Base-by-base conservation (phyloP, 1,284 basidiomycete species). In the Trichosporon sp. region DNA sequence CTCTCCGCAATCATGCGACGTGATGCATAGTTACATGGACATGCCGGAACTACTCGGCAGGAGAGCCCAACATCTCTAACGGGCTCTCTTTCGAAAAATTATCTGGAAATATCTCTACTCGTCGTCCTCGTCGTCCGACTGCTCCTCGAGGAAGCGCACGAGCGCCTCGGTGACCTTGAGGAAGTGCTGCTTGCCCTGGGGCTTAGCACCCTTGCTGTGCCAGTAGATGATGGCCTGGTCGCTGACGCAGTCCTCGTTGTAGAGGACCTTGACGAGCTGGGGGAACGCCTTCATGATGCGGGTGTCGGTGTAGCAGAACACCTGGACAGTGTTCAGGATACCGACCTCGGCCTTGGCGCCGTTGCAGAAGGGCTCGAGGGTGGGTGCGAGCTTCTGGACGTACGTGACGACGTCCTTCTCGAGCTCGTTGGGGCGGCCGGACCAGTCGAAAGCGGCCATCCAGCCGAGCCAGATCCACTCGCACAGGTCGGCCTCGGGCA, bases 221-320 rank as follows among this genome's bases (percentile, higher is more conserved):
- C 96, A 98, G 85, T 97, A 98, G 73, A 98, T 91, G 80, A 98
- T 96, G 73, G 96, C 95, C 83, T 95, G 92, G 80, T 96, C 94
- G 72, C 93, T 92, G 77, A 98, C 88, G 84, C 94, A 94, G 80
- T 98, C 96, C 79, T 92, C 90, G 84, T 95, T 96, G 86, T 98
- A 98, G 83, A 96, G 87, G 79, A 95, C 92, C 87, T 97, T 97
- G 77, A 98, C 88, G 82, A 98, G 91, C 79, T 94, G 92, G 66
- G 93, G 90, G 87, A 98, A 98, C 7, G 92, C 88, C 83, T 96
- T 96, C 85, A 95, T 94, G 79, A 96, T 88, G 70, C 93, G 91
- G 35, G 93, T 94, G 80, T 98, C 93, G 84, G 95, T 92, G 84
- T 97, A 96, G 84, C 92, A 95, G 86, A 94, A 93, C 75, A 94